Conservation (phyloP, 495 filamentous ascomycete genomes). For the Chlorociboria aeruginascens region DNA sequence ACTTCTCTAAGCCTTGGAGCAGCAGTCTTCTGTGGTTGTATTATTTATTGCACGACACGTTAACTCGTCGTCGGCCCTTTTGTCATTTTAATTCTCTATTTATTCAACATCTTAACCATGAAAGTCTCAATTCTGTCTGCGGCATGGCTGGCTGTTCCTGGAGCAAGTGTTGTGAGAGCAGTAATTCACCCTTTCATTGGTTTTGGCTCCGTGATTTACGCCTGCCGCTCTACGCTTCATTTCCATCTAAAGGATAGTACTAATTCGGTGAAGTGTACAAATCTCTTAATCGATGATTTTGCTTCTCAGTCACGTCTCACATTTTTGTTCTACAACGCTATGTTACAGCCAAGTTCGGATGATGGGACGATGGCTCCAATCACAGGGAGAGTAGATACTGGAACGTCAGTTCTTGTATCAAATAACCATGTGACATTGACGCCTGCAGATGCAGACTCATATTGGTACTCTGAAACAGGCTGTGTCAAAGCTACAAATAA, state of each 20-base stretch:
- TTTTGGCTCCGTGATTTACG: no score
- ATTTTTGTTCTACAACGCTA: slow-evolving; percentile 50
- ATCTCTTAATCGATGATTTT: slow-evolving; percentile 49
- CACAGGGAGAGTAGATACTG: slow-evolving; percentile 3
- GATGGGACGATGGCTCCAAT: slow-evolving; percentile 40
- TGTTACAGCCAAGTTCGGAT: slow-evolving; percentile 44
- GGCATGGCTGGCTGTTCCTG: neutral
- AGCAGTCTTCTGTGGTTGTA: no score
- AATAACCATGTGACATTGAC: slow-evolving; percentile 42
- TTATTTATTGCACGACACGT: slow-evolving; percentile 16
- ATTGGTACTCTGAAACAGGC: slow-evolving; percentile 47
- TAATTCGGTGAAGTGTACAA: slow-evolving; percentile 29
- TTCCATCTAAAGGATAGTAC: no score
- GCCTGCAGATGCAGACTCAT: slow-evolving; percentile 33
- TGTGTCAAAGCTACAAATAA: slow-evolving; percentile 37
- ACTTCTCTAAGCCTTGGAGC: no score
- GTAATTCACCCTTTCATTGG: no score
- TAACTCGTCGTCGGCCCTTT: slow-evolving; percentile 11
- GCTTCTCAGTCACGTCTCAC: slow-evolving; percentile 51
- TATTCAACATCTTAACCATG: slow-evolving; percentile 1
- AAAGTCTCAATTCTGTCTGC: neutral
- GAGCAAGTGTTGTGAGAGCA: slow-evolving; percentile 1
- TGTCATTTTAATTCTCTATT: slow-evolving; percentile 1
- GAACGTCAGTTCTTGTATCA: slow-evolving; percentile 38
- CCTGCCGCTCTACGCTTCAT: slow-evolving; percentile 3